Evolutionary conservation across 2,329 filamentous ascomycete genomes (phyloP).

Genomic region (Pseudogymnoascus sp.): DNA sequence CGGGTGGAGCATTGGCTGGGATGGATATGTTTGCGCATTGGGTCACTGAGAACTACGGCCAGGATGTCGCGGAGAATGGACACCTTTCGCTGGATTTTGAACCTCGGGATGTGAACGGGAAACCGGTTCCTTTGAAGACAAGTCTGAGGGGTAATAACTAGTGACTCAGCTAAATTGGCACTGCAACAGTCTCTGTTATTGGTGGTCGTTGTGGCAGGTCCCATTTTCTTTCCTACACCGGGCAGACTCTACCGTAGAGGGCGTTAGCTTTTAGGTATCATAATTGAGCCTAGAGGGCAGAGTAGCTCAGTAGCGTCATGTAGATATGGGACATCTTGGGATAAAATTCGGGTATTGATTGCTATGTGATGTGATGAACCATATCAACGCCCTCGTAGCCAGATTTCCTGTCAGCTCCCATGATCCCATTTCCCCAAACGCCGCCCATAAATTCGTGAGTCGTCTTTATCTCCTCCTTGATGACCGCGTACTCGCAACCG

Average conservation of each 20-base stretch:
- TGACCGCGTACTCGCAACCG: neutral
- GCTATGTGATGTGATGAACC: neutral
- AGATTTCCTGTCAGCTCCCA: neutral
- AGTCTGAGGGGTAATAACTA: neutral
- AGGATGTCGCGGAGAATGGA: conserved; percentile 16
- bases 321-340: neutral
- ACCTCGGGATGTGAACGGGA: conserved; percentile 20
- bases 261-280: neutral
- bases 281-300: neutral
- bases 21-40: conserved; percentile 42
- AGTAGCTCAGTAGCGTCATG: neutral
- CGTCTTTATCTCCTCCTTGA: neutral
- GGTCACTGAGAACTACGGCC: conserved; percentile 20
- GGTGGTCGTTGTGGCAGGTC: too few species aligned
- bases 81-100: conserved; percentile 20
- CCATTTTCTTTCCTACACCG: too few species aligned
- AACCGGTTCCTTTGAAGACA: neutral
- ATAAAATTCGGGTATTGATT: neutral
- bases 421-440: neutral
- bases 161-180: neutral
- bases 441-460: neutral
- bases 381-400: neutral
- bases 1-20: conserved; percentile 37
- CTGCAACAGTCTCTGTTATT: too few species aligned
- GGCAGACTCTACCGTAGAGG: too few species aligned